Evolutionary conservation across 192 early-diverging fungal genomes (phyloP).

Genomic region (Coemansia sp.): DNA sequence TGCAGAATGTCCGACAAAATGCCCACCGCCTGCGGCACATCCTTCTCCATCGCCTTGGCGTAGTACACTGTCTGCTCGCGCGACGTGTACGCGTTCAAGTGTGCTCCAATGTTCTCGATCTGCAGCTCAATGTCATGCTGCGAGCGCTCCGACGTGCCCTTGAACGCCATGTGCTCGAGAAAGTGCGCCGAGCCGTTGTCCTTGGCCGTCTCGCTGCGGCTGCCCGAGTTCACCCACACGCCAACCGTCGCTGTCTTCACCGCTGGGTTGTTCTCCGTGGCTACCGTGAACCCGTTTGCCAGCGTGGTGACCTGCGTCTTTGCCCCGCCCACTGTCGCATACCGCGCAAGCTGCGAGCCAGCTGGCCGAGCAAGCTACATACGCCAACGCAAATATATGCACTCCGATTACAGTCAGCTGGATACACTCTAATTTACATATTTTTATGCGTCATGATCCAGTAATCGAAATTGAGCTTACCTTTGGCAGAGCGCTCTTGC

Average conservation of each 20-base stretch:
- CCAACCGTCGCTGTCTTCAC: constrained; percentile 86
- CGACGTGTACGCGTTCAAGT: constrained; percentile 98
- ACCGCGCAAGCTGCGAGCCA: constrained; percentile 47
- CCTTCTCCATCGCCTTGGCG: constrained; percentile 87
- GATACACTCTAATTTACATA: background rate
- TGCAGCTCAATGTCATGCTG: constrained; percentile 90
- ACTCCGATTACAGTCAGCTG: background rate
- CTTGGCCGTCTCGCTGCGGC: constrained; percentile 73
- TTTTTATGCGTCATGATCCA: background rate
- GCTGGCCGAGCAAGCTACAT: constrained; percentile 47
- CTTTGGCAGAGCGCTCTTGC: constrained; percentile 50
- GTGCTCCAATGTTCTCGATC: constrained; percentile 98
- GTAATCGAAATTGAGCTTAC: constrained; percentile 22
- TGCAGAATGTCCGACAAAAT: constrained; percentile 95
- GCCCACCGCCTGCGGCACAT: constrained; percentile 87
- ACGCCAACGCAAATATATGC: background rate
- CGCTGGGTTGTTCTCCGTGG: constrained; percentile 76
- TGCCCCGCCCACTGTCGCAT: constrained; percentile 39
- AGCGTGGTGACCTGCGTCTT: constrained; percentile 68
- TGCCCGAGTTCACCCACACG: constrained; percentile 88
- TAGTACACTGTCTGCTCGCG: constrained; percentile 99
- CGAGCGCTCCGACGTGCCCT: constrained; percentile 84
- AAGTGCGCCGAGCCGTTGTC: constrained; percentile 98
- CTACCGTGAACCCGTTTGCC: constrained; percentile 79
- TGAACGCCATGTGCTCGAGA: constrained; percentile 99